These are phyloP conservation scores for Hippophae tibetana DNA, from an alignment of 306 rosid genomes.

Conservation along the genomic window DNA sequence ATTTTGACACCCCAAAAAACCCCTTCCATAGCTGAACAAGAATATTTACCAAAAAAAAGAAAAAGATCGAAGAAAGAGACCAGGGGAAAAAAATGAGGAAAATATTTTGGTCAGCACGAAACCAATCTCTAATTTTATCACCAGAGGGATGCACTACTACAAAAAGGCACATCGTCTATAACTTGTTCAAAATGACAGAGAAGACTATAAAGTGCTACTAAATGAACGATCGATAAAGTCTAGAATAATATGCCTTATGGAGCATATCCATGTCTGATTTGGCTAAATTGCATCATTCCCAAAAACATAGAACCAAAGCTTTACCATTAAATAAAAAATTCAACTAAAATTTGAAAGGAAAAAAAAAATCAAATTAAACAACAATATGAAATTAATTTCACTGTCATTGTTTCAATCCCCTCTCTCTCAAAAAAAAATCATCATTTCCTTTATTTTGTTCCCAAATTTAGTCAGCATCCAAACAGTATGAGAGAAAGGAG, in stretches of 20 bases:
- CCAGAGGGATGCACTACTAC: conserved; percentile 52
- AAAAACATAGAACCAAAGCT: background rate
- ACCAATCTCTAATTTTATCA: conserved; percentile 44
- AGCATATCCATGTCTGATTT: conserved; percentile 59
- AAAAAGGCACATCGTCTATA: conserved; percentile 16
- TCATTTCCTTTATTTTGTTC: too few species aligned
- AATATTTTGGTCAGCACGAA: conserved; percentile 44
- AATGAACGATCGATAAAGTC: conserved; percentile 11
- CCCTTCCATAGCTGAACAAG: background rate
- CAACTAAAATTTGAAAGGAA: too few species aligned
- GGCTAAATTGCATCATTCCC: conserved; percentile 70
- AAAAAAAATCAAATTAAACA: background rate
- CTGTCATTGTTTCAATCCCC: conserved; percentile 10
- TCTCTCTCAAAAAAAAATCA: too few species aligned
- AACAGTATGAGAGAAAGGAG: too few species aligned
- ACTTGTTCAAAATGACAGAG: conserved; percentile 14
- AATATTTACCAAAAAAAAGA: background rate
- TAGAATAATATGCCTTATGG: conserved; percentile 28
- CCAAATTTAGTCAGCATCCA: too few species aligned
- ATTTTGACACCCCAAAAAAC: background rate
- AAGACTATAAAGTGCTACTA: conserved; percentile 5
- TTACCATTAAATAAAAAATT: background rate
- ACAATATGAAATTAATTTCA: background rate
- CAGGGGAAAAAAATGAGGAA: background rate
- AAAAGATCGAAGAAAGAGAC: background rate